Conservation (phyloP, 176 grass and related monocot species). For the Ensete ventricosum region DNA sequence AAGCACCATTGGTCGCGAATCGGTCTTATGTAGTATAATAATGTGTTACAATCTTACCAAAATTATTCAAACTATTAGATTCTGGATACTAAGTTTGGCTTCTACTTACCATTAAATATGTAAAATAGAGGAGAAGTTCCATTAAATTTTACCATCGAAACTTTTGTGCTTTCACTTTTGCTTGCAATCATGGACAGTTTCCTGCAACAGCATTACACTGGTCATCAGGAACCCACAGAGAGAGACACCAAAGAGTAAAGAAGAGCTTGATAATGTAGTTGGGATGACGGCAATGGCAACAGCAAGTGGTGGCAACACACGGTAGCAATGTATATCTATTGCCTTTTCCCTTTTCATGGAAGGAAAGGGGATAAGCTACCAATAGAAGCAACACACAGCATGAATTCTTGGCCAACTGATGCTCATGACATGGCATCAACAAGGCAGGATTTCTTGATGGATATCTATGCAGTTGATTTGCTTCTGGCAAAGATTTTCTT, state of each 20-base stretch:
- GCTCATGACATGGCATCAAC: conserved; percentile 49
- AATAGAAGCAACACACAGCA: conserved; percentile 54
- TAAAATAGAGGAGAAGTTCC: not conserved
- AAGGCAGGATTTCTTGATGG: conserved; percentile 38
- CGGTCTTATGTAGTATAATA: no score
- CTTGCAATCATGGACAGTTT: conserved; percentile 66
- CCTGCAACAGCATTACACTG: conserved; percentile 58
- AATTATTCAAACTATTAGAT: not conserved
- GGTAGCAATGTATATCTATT: not conserved
- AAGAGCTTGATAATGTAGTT: conserved; percentile 75
- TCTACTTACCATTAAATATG: not conserved
- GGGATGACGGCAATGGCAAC: conserved; percentile 74
- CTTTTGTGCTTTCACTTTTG: not conserved
- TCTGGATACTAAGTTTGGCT: no score
- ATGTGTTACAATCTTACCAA: no score
- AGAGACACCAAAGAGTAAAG: conserved; percentile 60
- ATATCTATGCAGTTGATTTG: no score
- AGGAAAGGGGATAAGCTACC: conserved; percentile 62
- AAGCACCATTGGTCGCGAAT: no score
- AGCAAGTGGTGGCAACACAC: conserved; percentile 48
- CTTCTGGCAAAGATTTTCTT: no score
- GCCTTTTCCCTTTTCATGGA: conserved; percentile 40
- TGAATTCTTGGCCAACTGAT: conserved; percentile 60
- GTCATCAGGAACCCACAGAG: conserved; percentile 63
- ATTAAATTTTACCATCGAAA: conserved; percentile 8